Conservation (phyloP, 2,329 filamentous ascomycete genomes). For the Colletotrichum sp. region DNA sequence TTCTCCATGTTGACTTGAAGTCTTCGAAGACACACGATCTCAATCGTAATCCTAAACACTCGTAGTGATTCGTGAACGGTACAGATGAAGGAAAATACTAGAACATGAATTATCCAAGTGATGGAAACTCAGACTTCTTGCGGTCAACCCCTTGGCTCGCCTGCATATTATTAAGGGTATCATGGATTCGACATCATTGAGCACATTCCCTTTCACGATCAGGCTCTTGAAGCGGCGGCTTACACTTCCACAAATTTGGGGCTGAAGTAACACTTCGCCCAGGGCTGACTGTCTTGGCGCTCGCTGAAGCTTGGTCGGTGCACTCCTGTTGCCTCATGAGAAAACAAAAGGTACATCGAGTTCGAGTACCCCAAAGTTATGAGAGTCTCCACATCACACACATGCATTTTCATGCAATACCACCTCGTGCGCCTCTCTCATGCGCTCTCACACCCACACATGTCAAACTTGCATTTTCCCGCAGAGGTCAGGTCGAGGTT, state of each 20-base stretch:
- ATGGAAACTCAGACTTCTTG: accelerated
- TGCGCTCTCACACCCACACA: neutral
- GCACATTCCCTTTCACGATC: neutral
- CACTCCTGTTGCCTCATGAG: neutral
- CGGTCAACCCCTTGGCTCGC: neutral
- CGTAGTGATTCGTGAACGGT: neutral
- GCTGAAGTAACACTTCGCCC: neutral
- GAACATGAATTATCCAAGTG: neutral
- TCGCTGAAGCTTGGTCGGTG: neutral
- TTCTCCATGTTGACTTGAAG: neutral
- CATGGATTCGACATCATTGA: neutral
- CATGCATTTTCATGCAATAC: neutral
- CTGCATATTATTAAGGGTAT: neutral
- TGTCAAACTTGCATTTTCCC: neutral
- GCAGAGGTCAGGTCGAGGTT: neutral
- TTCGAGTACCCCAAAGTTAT: neutral
- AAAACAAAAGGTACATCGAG: neutral
- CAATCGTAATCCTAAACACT: neutral
- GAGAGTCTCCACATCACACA: neutral
- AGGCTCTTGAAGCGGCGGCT: neutral
- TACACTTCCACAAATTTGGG: neutral
- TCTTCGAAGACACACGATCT: neutral
- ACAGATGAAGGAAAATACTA: neutral
- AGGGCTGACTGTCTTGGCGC: neutral
- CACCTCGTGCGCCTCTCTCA: neutral